A percentile compares a stretch with the other conserved stretches of the same genome.
These are phyloP conservation scores for Fusarium sp. DNA, from an alignment of 2,329 filamentous ascomycete species.

Conservation along the genomic window DNA sequence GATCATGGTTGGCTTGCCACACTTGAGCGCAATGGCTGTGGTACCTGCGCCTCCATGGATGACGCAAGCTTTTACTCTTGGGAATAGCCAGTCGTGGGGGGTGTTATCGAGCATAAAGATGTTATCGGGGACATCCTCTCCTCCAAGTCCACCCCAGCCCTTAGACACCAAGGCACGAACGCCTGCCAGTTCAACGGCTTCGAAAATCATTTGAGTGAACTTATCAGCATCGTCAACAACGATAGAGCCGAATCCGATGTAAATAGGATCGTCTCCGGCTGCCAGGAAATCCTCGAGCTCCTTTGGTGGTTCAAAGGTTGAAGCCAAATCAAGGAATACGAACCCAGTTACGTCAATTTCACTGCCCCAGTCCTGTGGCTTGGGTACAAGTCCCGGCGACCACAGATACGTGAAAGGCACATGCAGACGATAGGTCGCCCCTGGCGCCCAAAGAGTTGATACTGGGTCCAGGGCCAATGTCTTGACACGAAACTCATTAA, in stretches of 20 bases:
- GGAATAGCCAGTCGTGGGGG: constrained; percentile 83
- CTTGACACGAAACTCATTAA: constrained; percentile 78
- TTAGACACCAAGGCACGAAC: constrained; percentile 79
- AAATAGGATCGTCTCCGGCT: constrained; percentile 70
- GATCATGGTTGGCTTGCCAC: constrained; percentile 78
- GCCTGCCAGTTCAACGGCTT: constrained; percentile 73
- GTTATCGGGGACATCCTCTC: constrained; percentile 67
- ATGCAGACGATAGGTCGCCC: constrained; percentile 76
- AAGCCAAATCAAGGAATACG: constrained; percentile 78
- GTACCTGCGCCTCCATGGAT: constrained; percentile 85
- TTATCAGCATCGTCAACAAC: constrained; percentile 77
- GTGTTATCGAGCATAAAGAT: constrained; percentile 80
- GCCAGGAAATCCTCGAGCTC: constrained; percentile 68
- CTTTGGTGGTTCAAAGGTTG: constrained; percentile 68
- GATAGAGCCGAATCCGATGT: constrained; percentile 82
- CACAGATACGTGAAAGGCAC: constrained; percentile 82
- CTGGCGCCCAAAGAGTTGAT: constrained; percentile 81
- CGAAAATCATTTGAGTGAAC: constrained; percentile 78
- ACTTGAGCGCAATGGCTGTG: constrained; percentile 79
- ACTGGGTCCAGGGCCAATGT: constrained; percentile 79
- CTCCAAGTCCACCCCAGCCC: constrained; percentile 79
- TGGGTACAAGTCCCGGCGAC: constrained; percentile 74
- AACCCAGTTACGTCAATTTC: constrained; percentile 82
- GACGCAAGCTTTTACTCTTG: constrained; percentile 72
- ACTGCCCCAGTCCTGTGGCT: constrained; percentile 75